These are phyloP conservation scores for Podila verticillata DNA, from an alignment of 192 early-diverging fungal genomes.

Conservation along the genomic window DNA sequence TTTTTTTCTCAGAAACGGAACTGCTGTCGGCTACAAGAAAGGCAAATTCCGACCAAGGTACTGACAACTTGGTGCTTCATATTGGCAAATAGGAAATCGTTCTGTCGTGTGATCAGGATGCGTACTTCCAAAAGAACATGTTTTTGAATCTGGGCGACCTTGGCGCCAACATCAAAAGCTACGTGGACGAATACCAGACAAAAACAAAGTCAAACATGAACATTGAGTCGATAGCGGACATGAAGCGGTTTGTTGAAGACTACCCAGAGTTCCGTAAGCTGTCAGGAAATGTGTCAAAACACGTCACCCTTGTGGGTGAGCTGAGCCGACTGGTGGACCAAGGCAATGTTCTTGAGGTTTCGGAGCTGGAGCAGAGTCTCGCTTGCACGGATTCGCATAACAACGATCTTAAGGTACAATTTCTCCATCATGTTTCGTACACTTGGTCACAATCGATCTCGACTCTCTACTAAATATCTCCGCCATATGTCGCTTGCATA, in stretches of 20 bases:
- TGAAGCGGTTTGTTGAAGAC: constrained; percentile 99
- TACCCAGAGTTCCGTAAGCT: constrained; percentile 98
- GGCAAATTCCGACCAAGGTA: too few species aligned
- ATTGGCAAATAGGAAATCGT: constrained; percentile 79
- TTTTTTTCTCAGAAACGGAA: neutral
- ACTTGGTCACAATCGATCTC: neutral
- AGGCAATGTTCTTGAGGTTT: constrained; percentile 82
- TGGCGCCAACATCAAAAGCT: constrained; percentile 91
- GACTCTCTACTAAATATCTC: neutral
- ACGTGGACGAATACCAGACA: constrained; percentile 93
- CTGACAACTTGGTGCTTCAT: neutral
- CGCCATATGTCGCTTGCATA: constrained; percentile 11
- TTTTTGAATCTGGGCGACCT: constrained; percentile 95
- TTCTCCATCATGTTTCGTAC: neutral
- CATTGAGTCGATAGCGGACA: constrained; percentile 96
- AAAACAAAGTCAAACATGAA: constrained; percentile 91
- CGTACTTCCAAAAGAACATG: constrained; percentile 92
- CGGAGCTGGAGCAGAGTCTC: constrained; percentile 95
- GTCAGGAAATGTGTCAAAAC: constrained; percentile 96
- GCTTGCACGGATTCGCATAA: constrained; percentile 89
- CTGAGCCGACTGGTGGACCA: constrained; percentile 82
- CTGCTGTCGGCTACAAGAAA: too few species aligned
- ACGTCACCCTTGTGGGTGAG: constrained; percentile 98
- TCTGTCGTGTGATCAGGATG: constrained; percentile 88
- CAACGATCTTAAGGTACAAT: constrained; percentile 80